These are phyloP conservation scores for Ophiostoma sp. DNA, from an alignment of 2,329 filamentous ascomycete genomes.

Conservation along the genomic window DNA sequence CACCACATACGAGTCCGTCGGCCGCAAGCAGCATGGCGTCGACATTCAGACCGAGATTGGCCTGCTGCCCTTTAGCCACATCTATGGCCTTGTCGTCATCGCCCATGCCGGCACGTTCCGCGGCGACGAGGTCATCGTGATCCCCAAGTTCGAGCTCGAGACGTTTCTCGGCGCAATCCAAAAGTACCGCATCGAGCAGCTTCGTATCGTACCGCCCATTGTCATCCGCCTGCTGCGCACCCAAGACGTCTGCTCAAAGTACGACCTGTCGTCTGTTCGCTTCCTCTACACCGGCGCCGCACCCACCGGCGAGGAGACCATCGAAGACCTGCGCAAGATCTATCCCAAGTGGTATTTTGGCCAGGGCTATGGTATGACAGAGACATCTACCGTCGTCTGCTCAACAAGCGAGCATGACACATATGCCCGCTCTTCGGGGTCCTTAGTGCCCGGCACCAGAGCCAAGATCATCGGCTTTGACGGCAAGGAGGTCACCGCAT, in stretches of 20 bases:
- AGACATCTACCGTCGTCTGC: constrained; percentile 66
- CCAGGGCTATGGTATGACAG: constrained; percentile 75
- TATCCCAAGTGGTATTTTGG: constrained; percentile 59
- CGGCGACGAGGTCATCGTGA: constrained; percentile 64
- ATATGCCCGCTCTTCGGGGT: constrained; percentile 66
- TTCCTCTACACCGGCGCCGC: constrained; percentile 70
- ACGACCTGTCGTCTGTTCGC: constrained; percentile 63
- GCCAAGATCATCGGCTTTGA: constrained; percentile 63
- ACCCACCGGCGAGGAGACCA: constrained; percentile 67
- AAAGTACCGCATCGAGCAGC: constrained; percentile 57
- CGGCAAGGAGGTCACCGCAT: constrained; percentile 60
- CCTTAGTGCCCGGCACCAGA: constrained; percentile 58
- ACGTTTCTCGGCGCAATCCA: constrained; percentile 58
- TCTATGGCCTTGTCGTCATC: constrained; percentile 68
- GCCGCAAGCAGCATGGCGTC: constrained; percentile 30
- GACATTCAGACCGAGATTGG: constrained; percentile 47
- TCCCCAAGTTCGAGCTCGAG: constrained; percentile 67
- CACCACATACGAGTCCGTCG: constrained; percentile 37
- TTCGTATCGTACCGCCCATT: constrained; percentile 72
- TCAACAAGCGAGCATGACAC: constrained; percentile 58
- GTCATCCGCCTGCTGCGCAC: constrained; percentile 70
- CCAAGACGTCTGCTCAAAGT: constrained; percentile 54
- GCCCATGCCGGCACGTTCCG: constrained; percentile 60
- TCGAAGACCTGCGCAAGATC: constrained; percentile 54
- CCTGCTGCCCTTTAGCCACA: constrained; percentile 70